Evolutionary conservation across 1,139 yeast genomes (phyloP).

Genomic region (Zhuliangozyma parablackwelliae): DNA sequence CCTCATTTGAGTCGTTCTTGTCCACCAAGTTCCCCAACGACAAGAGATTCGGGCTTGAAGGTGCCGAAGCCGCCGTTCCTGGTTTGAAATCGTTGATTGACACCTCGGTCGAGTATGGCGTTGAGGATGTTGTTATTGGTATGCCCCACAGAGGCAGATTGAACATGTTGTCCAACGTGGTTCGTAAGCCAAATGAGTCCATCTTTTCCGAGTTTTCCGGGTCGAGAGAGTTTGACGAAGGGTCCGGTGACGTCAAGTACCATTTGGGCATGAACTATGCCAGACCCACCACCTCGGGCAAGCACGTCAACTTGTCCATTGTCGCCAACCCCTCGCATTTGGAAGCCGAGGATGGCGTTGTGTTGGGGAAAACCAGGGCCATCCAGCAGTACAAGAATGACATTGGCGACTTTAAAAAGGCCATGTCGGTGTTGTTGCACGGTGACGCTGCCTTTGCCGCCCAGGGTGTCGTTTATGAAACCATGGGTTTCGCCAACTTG

Average conservation of each 20-base stretch:
- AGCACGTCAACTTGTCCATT: constrained; percentile 87
- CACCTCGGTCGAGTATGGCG: constrained; percentile 87
- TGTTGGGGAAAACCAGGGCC: constrained; percentile 96
- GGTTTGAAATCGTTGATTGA: constrained; percentile 96
- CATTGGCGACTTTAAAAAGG: constrained; percentile 75
- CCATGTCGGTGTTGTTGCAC: constrained; percentile 87
- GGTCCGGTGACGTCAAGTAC: constrained; percentile 98
- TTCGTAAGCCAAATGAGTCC: constrained; percentile 96
- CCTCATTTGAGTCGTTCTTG: constrained; percentile 87
- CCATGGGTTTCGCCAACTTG: constrained; percentile 88
- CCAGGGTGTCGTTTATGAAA: constrained; percentile 98
- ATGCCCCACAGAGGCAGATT: constrained; percentile 99
- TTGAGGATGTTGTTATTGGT: constrained; percentile 95
- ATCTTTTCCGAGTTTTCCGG: constrained; percentile 96
- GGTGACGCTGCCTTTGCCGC: constrained; percentile 99
- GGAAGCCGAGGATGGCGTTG: constrained; percentile 99
- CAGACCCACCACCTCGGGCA: constrained; percentile 98
- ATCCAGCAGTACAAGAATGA: constrained; percentile 89
- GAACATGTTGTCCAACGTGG: constrained; percentile 95
- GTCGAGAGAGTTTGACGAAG: constrained; percentile 78
- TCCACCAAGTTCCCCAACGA: constrained; percentile 97
- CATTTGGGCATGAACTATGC: constrained; percentile 99
- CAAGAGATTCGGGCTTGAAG: constrained; percentile 97
- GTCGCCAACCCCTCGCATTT: constrained; percentile 99
- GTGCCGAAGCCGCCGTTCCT: constrained; percentile 94